Conservation (phyloP, 2,329 filamentous ascomycete genomes). For the Cordyceps militaris region DNA sequence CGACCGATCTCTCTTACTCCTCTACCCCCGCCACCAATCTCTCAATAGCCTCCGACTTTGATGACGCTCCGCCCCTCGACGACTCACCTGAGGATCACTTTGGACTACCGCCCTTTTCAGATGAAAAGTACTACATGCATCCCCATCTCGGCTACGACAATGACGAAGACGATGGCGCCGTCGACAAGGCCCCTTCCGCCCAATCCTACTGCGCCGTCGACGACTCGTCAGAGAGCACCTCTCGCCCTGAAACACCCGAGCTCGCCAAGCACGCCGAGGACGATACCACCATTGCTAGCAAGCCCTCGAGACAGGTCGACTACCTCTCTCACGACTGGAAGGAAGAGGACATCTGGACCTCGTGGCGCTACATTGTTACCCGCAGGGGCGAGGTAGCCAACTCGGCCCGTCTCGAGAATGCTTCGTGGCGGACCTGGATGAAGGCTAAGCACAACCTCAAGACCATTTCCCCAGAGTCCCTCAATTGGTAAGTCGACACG, state of each 20-base stretch:
- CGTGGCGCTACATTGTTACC: slow-evolving; percentile 87
- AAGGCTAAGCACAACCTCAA: slow-evolving; percentile 82
- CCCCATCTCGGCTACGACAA: slow-evolving; percentile 27
- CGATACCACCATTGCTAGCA: slow-evolving; percentile 65
- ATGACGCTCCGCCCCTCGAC: slow-evolving; percentile 40
- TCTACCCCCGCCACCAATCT: slow-evolving; percentile 59
- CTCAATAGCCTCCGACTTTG: slow-evolving; percentile 52
- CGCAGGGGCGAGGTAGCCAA: slow-evolving; percentile 75
- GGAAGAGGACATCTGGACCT: slow-evolving; percentile 95
- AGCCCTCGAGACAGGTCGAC: slow-evolving; percentile 85
- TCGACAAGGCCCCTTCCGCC: slow-evolving; percentile 38
- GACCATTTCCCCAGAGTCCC: slow-evolving; percentile 81
- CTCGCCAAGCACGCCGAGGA: slow-evolving; percentile 61
- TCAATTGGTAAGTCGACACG: slow-evolving; percentile 72
- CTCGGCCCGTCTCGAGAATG: slow-evolving; percentile 80
- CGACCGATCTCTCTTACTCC: slow-evolving; percentile 48
- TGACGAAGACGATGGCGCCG: slow-evolving; percentile 37
- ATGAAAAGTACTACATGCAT: slow-evolving; percentile 37
- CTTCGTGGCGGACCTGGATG: slow-evolving; percentile 94
- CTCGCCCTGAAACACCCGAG: slow-evolving; percentile 52
- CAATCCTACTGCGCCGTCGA: slow-evolving; percentile 51
- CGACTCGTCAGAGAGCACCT: slow-evolving; percentile 43
- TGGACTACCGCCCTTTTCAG: slow-evolving; percentile 38
- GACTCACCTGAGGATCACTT: slow-evolving; percentile 40
- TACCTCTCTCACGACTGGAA: slow-evolving; percentile 90